Evolutionary conservation across 192 early-diverging fungal species (phyloP).

Genomic region (Umbelopsis isabellina): DNA sequence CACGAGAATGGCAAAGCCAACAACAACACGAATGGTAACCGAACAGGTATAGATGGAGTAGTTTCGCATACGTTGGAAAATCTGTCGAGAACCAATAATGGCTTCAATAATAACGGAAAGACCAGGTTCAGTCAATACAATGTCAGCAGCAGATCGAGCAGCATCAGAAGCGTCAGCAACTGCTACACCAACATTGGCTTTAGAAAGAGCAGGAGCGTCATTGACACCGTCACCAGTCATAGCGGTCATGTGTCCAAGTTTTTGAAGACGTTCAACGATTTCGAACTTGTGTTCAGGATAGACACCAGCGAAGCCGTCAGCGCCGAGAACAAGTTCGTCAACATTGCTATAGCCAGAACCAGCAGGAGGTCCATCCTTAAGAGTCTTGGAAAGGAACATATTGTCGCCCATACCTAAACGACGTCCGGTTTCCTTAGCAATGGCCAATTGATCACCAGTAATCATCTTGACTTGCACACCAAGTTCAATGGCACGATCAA

Average conservation of each 20-base stretch:
- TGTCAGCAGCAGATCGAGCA: constrained; percentile 76
- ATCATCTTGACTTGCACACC: constrained; percentile 93
- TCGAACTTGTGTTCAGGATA: constrained; percentile 73
- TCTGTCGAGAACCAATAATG: constrained; percentile 87
- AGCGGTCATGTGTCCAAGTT: constrained; percentile 69
- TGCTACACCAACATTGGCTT: constrained; percentile 76
- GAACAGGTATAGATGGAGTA: constrained; percentile 93
- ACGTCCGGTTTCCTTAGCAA: constrained; percentile 74
- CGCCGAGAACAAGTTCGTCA: constrained; percentile 63
- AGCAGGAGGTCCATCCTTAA: constrained; percentile 65
- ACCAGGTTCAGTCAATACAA: constrained; percentile 78
- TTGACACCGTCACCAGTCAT: constrained; percentile 81
- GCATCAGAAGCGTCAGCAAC: constrained; percentile 76
- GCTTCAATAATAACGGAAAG: constrained; percentile 89
- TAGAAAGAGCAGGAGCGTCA: constrained; percentile 72
- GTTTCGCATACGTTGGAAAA: constrained; percentile 96
- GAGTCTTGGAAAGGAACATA: constrained; percentile 69
- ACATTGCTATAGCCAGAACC: constrained; percentile 57
- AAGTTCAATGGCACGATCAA: constrained; percentile 69
- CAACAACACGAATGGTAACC: constrained; percentile 79
- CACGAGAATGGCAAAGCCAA: constrained; percentile 68
- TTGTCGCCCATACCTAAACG: constrained; percentile 74
- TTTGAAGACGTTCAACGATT: constrained; percentile 69
- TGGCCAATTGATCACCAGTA: constrained; percentile 85
- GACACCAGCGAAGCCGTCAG: constrained; percentile 70